Percentiles rank a stretch among this genome's conserved stretches.
Conservation (phyloP, 352 stramenopile genomes). For the Pythium phragmitis region DNA sequence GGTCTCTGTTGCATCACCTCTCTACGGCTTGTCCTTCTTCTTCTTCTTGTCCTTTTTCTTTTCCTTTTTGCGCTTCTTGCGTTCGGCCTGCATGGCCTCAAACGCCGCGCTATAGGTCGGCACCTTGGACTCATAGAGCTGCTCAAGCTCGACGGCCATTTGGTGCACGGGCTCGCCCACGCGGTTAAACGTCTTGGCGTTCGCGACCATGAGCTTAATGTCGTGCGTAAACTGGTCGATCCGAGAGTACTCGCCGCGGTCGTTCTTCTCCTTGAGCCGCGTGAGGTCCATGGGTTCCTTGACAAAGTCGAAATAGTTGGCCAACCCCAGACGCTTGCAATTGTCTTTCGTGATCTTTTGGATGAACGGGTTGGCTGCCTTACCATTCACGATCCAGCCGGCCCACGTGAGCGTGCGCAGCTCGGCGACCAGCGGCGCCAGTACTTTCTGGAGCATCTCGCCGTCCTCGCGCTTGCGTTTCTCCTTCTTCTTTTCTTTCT, state of each 20-base stretch:
- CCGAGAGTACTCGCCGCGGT: conserved; percentile 68
- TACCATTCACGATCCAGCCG: conserved; percentile 71
- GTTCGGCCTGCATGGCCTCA: conserved; percentile 75
- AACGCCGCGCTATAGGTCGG: conserved; percentile 61
- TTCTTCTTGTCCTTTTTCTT: conserved; percentile 91
- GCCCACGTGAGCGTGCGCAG: conserved; percentile 69
- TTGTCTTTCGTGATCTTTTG: conserved; percentile 87
- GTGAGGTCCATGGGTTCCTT: conserved; percentile 82
- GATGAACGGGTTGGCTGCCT: conserved; percentile 76
- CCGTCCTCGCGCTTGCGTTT: conserved; percentile 79
- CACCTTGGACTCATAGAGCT: conserved; percentile 75
- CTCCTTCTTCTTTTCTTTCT: conserved; percentile 85
- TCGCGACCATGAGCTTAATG: conserved; percentile 78
- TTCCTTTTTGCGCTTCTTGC: conserved; percentile 88
- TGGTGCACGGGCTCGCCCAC: conserved; percentile 78
- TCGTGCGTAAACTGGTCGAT: conserved; percentile 78
- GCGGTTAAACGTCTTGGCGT: conserved; percentile 86
- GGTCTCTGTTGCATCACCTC: too few species aligned
- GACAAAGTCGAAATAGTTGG: conserved; percentile 87
- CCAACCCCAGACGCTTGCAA: conserved; percentile 77
- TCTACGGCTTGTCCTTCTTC: conserved; percentile 75
- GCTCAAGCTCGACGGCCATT: conserved; percentile 80
- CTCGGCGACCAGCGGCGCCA: conserved; percentile 65
- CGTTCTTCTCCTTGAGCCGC: conserved; percentile 81
- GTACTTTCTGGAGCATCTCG: conserved; percentile 64